A percentile compares a stretch with the other conserved stretches of the same genome.
Evolutionary conservation across 176 grass and related monocot species (phyloP).

Genomic region (Dactylis glomerata): DNA sequence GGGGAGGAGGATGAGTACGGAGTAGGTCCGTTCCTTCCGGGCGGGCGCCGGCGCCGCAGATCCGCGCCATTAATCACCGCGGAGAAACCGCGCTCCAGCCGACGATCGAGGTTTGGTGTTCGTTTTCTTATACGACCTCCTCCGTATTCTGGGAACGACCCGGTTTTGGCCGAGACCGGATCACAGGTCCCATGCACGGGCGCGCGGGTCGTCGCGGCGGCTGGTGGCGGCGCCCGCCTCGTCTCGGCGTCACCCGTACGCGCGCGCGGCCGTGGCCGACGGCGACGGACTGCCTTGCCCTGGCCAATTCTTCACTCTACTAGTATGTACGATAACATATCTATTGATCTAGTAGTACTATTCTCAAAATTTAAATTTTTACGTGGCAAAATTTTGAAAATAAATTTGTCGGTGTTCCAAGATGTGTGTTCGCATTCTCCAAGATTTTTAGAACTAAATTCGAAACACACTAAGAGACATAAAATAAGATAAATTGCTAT

Average conservation of each 20-base stretch:
- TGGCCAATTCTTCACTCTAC: too few species aligned
- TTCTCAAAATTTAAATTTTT: too few species aligned
- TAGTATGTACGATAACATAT: too few species aligned
- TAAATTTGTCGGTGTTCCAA: too few species aligned
- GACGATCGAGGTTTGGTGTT: background rate
- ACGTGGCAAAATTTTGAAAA: too few species aligned
- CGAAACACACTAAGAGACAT: too few species aligned
- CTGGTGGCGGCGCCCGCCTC: background rate
- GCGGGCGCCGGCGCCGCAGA: background rate
- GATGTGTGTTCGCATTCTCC: too few species aligned
- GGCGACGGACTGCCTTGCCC: too few species aligned
- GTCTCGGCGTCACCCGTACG: background rate
- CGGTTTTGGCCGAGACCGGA: background rate
- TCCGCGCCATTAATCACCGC: background rate
- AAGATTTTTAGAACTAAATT: too few species aligned
- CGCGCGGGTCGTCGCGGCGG: background rate
- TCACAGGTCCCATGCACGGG: background rate
- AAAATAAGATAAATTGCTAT: too few species aligned
- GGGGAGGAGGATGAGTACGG: background rate
- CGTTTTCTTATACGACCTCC: background rate
- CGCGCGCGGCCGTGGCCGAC: too few species aligned
- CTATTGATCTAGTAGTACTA: too few species aligned
- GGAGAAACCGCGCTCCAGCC: background rate
- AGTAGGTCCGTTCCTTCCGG: background rate
- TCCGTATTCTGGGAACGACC: background rate